Base-by-base conservation (phyloP, 2,329 filamentous ascomycete genomes). In the Aureobasidium pullulans region DNA sequence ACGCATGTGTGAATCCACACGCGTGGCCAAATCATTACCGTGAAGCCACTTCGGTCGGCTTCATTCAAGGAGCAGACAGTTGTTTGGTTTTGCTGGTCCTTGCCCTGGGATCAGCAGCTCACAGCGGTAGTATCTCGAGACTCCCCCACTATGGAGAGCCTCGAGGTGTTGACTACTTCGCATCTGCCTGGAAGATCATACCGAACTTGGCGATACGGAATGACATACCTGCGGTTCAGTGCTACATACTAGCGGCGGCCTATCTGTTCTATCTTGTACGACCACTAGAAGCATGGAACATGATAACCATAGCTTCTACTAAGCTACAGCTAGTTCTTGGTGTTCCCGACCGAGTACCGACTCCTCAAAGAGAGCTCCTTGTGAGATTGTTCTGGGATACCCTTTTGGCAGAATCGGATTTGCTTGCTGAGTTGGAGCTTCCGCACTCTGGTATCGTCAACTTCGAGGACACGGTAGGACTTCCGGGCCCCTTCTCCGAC, bases 331-430 rank as follows among this genome's bases (percentile, higher is more conserved):
- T 94, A 23, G 78, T 93, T 34, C 79, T 93, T 44, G 89, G 88
- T 74, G 84, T 86, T 2, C 87, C 88, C 11, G 86, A 82, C 62
- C 81, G 87, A 57, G 81, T 93, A 0, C 87, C 87, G 1, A 76
- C 83, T 4, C 83, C 85, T 34, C 85, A 89, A 69, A 81, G 84
- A 66, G 88, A 92, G 69, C 73, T 93, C 32, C 84, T 84, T 49
- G 87, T 90, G 71, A 80, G 89, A 50, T 86, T 93, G 13, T 94
- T 90, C 74, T 94, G 89, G 89, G 93, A 94, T 66, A 81, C 88
- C 2, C 76, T 92, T 1, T 81, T 93, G 53, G 90, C 90, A 61
- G 89, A 93, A 72, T 91, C 75, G 68, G 89, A 93, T 69, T 78
- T 93, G 40, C 78, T 92, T 4, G 87, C 88, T 8, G 89, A 93